Base-by-base conservation (phyloP, 768 basidiomycete species). In the Tulasnella sp. region DNA sequence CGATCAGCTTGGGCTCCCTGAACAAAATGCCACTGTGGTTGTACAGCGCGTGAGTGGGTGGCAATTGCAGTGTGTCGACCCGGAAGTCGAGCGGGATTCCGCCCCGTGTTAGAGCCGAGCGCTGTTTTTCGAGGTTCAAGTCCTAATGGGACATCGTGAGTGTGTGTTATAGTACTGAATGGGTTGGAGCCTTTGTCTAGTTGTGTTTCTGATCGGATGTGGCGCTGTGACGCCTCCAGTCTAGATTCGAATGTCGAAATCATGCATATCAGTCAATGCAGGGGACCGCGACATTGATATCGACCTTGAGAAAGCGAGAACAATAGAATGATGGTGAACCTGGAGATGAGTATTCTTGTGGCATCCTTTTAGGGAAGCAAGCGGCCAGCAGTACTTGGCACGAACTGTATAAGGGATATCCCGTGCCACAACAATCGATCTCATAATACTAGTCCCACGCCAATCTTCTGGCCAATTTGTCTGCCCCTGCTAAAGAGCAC, bases 1-100 rank as follows among this genome's bases (percentile, higher is more conserved):
- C 83, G 34, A 85, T 77, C 56, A 82, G 75, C 81, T 81, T 82
- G 12, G 81, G 81, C 62, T 82, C 81, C 39, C 56, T 62, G 78
- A 82, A 79, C 58, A 81, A 62, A 6, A 82, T 14, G 73, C 78
- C 74, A 38, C 58, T 58, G 27, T 38, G 31, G 73, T 74, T 74
- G 73, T 74, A 40, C 0, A 5, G 73, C 31, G 73, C 31, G 73
- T 74, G 39, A n/a, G 42, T 74, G 14, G 73, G 21, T 18, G 73
- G 62, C 31, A 68, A 34, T 18, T 68, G 62, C 16, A 68, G 31
- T 19, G 62, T 68, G 62, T 68, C 62, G 31, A 68, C 62, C n/a
- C 62, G 62, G 62, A 34, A 68, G 62, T 68, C 62, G 27, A 68
- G n/a, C 18, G 62, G 62, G 62, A 68, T 27, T 27, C 62, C 62